Percentiles rank a stretch among this genome's conserved stretches.
Evolutionary conservation across 2,329 filamentous ascomycete species (phyloP).

Genomic region (Ophiostoma quercus): DNA sequence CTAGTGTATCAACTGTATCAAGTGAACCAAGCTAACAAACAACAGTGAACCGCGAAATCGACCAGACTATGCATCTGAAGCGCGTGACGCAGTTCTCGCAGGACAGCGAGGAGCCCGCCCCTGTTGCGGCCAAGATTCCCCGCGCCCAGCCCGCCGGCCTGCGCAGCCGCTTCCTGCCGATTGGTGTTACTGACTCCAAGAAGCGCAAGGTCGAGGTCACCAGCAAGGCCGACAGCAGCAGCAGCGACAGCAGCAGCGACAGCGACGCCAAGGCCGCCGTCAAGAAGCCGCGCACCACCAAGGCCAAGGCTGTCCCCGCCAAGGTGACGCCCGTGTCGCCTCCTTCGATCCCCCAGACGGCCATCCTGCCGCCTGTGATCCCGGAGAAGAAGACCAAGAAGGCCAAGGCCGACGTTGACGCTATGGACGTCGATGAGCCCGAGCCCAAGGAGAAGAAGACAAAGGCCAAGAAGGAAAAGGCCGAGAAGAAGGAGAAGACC

Average conservation of each 20-base stretch:
- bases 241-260: background rate
- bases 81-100: conserved; percentile 55
- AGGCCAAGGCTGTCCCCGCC: background rate
- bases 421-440: conserved; percentile 16
- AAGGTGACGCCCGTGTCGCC: background rate
- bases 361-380: background rate
- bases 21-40: conserved; percentile 27
- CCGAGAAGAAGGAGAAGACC: conserved; percentile 14
- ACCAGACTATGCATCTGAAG: conserved; percentile 60
- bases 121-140: conserved; percentile 44
- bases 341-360: background rate
- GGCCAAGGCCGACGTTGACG: background rate
- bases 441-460: background rate
- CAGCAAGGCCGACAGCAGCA: background rate
- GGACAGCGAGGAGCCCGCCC: conserved; percentile 30
- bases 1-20: background rate
- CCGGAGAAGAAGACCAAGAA: conserved; percentile 32
- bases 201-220: conserved; percentile 38
- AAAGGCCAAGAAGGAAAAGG: conserved; percentile 19
- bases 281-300: conserved; percentile 10
- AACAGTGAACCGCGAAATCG: conserved; percentile 43
- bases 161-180: conserved; percentile 61
- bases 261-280: background rate
- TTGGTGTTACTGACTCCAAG: conserved; percentile 46
- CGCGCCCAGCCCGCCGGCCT: conserved; percentile 64